These are phyloP conservation scores for Rhynchospora breviuscula DNA, from an alignment of 176 grass and related monocot genomes.

Conservation along the genomic window DNA sequence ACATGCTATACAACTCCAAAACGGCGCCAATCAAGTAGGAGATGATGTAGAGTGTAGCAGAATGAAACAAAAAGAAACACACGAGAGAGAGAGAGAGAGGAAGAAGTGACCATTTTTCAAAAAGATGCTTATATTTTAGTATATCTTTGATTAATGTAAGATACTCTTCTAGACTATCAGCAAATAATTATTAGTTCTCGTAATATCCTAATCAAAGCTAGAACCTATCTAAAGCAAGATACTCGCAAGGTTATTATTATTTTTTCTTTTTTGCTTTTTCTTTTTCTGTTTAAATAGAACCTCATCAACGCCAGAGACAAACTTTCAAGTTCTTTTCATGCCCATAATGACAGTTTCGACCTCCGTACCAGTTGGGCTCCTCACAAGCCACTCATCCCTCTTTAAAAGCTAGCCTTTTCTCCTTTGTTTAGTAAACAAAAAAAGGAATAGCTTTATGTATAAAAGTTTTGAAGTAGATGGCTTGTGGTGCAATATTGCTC, in stretches of 20 bases:
- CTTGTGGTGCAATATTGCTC: not conserved
- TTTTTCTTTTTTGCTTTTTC: not conserved
- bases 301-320: not conserved
- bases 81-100: not conserved
- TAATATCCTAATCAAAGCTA: constrained; percentile 10
- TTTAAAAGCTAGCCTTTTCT: not conserved
- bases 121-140: not conserved
- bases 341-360: not conserved
- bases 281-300: not conserved
- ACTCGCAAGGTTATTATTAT: not conserved
- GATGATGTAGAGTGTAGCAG: not conserved
- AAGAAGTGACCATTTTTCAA: not conserved
- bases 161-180: not conserved
- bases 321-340: not conserved
- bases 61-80: not conserved
- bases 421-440: constrained; percentile 3
- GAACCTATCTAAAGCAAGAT: not conserved
- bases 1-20: not conserved
- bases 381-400: not conserved
- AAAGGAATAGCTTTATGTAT: not conserved
- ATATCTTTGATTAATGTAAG: constrained; percentile 12
- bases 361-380: not conserved
- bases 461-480: constrained; percentile 7
- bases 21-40: not conserved
- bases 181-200: not conserved